These are phyloP conservation scores for Tulasnella sp. DNA, from an alignment of 768 basidiomycete species.

Conservation along the genomic window DNA sequence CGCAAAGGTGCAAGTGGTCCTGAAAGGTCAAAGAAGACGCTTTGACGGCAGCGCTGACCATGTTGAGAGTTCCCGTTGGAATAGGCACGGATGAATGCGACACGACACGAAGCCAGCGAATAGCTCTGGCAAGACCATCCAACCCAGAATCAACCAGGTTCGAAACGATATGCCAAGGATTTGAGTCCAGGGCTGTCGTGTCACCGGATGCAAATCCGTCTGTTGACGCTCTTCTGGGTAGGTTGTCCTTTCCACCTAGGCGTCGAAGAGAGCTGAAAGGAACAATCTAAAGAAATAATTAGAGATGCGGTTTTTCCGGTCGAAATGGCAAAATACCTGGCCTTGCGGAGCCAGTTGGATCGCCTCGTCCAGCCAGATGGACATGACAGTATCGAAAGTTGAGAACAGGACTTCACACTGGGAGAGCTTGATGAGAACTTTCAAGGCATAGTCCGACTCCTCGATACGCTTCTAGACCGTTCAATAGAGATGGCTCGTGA, in stretches of 20 bases:
- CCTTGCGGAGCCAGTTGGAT: slow-evolving; percentile 16
- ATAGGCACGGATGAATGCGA: slow-evolving; percentile 56
- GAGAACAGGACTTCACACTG: slow-evolving; percentile 45
- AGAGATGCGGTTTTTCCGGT: background rate
- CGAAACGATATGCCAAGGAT: slow-evolving; percentile 46
- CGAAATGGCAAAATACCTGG: background rate
- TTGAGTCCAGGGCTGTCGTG: slow-evolving; percentile 21
- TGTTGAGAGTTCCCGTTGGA: slow-evolving; percentile 38
- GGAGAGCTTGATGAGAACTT: slow-evolving; percentile 41
- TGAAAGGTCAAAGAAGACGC: slow-evolving; percentile 30
- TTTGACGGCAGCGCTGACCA: slow-evolving; percentile 30
- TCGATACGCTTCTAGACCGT: slow-evolving; percentile 8
- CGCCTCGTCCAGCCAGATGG: slow-evolving; percentile 45
- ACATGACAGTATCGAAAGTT: slow-evolving; percentile 45
- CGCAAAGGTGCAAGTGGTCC: slow-evolving; percentile 40
- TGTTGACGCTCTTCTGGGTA: background rate
- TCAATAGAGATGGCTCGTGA: background rate
- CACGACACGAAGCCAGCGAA: slow-evolving; percentile 51
- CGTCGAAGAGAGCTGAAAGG: slow-evolving; percentile 30
- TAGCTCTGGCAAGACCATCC: slow-evolving; percentile 35
- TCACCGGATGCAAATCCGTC: background rate
- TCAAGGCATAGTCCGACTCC: slow-evolving; percentile 35
- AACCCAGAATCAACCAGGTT: slow-evolving; percentile 32
- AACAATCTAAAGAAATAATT: slow-evolving; percentile 7
- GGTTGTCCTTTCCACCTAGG: slow-evolving; percentile 41